Percentiles rank a stretch among this genome's conserved stretches.
Evolutionary conservation across 208 protist species (phyloP).

Genomic region (Trichomonas gallinae): DNA sequence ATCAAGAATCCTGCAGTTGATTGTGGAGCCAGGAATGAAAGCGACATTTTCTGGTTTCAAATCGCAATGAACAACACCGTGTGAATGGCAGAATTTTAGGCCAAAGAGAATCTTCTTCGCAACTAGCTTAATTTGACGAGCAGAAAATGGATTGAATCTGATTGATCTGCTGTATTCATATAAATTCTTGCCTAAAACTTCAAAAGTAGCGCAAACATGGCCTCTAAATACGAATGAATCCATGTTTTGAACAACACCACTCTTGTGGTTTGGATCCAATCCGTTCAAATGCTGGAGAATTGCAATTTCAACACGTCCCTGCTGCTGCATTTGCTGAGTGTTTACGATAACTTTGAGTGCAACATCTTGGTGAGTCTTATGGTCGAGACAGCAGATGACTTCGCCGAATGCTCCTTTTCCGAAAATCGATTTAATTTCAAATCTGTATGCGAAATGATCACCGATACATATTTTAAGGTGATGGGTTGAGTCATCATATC

Average conservation of each 20-base stretch:
- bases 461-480: background rate
- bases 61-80: constrained; percentile 39
- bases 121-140: background rate
- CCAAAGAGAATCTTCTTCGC: background rate
- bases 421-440: constrained; percentile 56
- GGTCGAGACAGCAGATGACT: constrained; percentile 61
- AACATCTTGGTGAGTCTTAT: constrained; percentile 47
- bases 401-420: constrained; percentile 75
- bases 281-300: background rate
- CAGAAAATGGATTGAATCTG: background rate
- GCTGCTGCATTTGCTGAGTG: constrained; percentile 38
- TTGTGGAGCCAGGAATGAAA: background rate
- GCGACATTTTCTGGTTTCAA: constrained; percentile 56
- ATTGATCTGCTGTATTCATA: background rate
- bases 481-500: background rate
- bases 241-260: background rate
- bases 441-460: constrained; percentile 53
- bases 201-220: background rate
- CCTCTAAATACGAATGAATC: background rate
- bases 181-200: background rate
- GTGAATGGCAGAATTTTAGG: background rate
- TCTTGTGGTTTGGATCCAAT: background rate
- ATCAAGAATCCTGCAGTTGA: constrained; percentile 85
- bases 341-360: constrained; percentile 54
- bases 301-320: background rate